Percentiles rank a stretch among this genome's conserved stretches.
Conservation (phyloP, 805 yeast species). For the Wickerhamomyces kurtzmanii region DNA sequence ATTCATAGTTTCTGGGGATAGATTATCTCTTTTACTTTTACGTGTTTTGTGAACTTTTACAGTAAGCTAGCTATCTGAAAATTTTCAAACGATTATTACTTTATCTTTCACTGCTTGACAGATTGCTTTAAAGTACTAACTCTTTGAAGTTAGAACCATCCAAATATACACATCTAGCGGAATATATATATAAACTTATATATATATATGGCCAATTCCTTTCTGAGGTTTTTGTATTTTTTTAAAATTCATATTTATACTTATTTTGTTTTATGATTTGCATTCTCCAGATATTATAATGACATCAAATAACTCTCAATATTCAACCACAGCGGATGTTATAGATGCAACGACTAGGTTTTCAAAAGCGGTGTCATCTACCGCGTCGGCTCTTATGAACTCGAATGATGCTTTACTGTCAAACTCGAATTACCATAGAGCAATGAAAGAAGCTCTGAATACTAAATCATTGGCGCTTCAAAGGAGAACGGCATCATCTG, state of each 20-base stretch:
- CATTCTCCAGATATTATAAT: not conserved
- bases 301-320: not conserved
- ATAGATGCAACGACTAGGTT: slow-evolving; percentile 23
- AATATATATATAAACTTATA: not conserved
- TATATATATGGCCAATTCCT: not conserved
- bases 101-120: no score
- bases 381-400: slow-evolving; percentile 41
- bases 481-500: slow-evolving; percentile 21
- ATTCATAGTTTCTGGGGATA: no score
- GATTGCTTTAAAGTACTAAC: no score
- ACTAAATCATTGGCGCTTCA: slow-evolving; percentile 21
- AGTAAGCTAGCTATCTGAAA: no score
- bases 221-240: no score
- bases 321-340: slow-evolving; percentile 4
- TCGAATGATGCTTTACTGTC: slow-evolving; percentile 25
- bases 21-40: no score
- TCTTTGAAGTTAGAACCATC: no score
- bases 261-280: not conserved
- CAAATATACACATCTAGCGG: no score
- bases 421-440: slow-evolving; percentile 29
- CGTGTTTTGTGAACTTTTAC: no score
- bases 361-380: slow-evolving; percentile 41
- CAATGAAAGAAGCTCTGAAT: slow-evolving; percentile 33
- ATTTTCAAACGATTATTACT: no score
- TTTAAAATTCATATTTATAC: no score